Percentiles rank a stretch among this genome's conserved stretches.
Conservation (phyloP, 805 yeast species). For the Nakazawaea molendinolei region DNA sequence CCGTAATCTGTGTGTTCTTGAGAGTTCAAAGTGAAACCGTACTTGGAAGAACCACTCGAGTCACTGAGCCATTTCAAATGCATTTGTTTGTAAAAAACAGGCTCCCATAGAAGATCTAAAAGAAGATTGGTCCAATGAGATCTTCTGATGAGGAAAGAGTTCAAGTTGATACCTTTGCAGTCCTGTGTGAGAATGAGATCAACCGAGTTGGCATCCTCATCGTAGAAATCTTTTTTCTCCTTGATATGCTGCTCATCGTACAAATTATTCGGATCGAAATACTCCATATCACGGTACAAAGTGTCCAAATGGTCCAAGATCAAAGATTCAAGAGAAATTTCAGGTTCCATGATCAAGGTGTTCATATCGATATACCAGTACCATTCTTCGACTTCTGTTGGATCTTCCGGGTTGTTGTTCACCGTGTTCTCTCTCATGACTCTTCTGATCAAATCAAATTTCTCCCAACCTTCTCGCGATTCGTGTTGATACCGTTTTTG, state of each 20-base stretch:
- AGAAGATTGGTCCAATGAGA: constrained; percentile 31
- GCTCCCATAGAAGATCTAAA: constrained; percentile 34
- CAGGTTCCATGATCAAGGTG: constrained; percentile 35
- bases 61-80: constrained; percentile 24
- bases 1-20: constrained; percentile 26
- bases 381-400: constrained; percentile 25
- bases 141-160: constrained; percentile 32
- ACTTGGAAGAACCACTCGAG: constrained; percentile 20
- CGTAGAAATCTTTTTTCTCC: constrained; percentile 12
- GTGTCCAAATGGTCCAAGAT: constrained; percentile 25
- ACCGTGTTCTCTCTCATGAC: constrained; percentile 26
- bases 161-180: constrained; percentile 35
- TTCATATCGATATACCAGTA: constrained; percentile 35
- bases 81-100: constrained; percentile 30
- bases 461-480: constrained; percentile 41
- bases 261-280: constrained; percentile 30
- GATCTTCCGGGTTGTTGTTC: constrained; percentile 17
- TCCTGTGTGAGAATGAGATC: constrained; percentile 33
- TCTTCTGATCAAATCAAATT: constrained; percentile 29
- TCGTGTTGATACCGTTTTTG: constrained; percentile 43
- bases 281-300: constrained; percentile 24
- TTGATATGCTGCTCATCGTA: constrained; percentile 22
- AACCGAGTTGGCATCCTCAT: constrained; percentile 25
- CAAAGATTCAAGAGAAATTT: constrained; percentile 26
- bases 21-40: constrained; percentile 21